phyloP scores from a whole-genome alignment of 2,329 filamentous ascomycete species.

The Verticillium tricorpus region DNA sequence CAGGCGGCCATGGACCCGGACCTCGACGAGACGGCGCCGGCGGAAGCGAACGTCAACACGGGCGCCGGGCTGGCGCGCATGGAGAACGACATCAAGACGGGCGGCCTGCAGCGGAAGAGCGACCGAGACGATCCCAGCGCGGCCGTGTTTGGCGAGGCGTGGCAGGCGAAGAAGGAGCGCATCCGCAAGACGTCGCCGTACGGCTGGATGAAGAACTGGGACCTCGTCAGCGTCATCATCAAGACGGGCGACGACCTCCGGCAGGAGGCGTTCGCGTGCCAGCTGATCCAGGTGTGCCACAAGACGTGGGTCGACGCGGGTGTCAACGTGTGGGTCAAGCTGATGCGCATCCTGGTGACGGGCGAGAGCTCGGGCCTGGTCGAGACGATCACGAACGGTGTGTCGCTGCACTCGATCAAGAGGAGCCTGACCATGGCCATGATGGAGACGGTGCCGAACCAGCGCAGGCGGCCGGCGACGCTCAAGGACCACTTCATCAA shows the following conservation, averaged over 20 bases:
- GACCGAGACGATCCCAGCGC: constrained; percentile 83
- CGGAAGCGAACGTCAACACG: constrained; percentile 54
- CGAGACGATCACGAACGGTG: constrained; percentile 83
- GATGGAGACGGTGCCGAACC: constrained; percentile 62
- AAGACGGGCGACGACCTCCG: constrained; percentile 80
- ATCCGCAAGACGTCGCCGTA: constrained; percentile 81
- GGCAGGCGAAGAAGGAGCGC: constrained; percentile 78
- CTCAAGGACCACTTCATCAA: constrained; percentile 79
- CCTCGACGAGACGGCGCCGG: constrained; percentile 49
- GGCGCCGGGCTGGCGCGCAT: constrained; percentile 76
- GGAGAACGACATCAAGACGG: constrained; percentile 87
- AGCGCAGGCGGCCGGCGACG: constrained; percentile 73
- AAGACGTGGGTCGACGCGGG: constrained; percentile 75
- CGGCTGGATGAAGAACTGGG: constrained; percentile 88
- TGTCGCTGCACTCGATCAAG: constrained; percentile 82
- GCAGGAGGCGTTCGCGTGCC: constrained; percentile 83
- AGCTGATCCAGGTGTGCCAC: constrained; percentile 75
- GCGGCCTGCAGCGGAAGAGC: constrained; percentile 73
- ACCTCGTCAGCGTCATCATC: constrained; percentile 80
- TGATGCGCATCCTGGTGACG: constrained; percentile 82
- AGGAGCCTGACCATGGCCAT: constrained; percentile 73
- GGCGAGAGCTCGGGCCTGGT: constrained; percentile 81
- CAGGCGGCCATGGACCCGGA: constrained; percentile 44
- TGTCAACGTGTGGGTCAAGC: constrained; percentile 80
- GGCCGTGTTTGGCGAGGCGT: constrained; percentile 82